These are phyloP conservation scores for Maudiozyma pseudohumilis DNA, from an alignment of 805 yeast genomes.

Conservation along the genomic window DNA sequence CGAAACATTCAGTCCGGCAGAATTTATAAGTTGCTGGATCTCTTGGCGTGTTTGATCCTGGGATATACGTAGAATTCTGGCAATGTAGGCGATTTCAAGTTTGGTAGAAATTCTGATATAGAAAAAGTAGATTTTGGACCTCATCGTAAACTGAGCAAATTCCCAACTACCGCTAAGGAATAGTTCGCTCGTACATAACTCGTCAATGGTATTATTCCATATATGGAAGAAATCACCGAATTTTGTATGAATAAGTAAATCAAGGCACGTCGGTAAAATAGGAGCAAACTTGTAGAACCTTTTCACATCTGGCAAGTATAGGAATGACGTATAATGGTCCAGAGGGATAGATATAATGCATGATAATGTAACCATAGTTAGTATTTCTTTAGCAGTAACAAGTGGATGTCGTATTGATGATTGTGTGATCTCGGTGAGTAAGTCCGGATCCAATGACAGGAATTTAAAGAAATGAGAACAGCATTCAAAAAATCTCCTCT, in stretches of 20 bases:
- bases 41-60: constrained; percentile 12
- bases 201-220: constrained; percentile 16
- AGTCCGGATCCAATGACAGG: constrained; percentile 9
- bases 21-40: constrained; percentile 10
- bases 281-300: constrained; percentile 10
- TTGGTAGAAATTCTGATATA: constrained; percentile 20
- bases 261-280: constrained; percentile 10
- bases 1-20: constrained; percentile 16
- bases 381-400: constrained; percentile 16
- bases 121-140: constrained; percentile 23
- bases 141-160: constrained; percentile 13
- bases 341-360: constrained; percentile 20
- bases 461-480: constrained; percentile 13
- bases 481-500: constrained; percentile 19
- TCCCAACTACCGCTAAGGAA: constrained; percentile 17
- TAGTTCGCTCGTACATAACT: constrained; percentile 10
- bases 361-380: constrained; percentile 18
- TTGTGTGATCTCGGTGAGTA: constrained; percentile 2
- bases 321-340: constrained; percentile 21
- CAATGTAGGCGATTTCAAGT: constrained; percentile 18
- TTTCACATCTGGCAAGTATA: constrained; percentile 13
- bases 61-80: constrained; percentile 16
- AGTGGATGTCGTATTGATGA: neutral
- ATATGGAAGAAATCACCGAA: constrained; percentile 18
- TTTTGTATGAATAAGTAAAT: constrained; percentile 15